A percentile compares a stretch with the other conserved stretches of the same genome.
Evolutionary conservation across 805 yeast species (phyloP).

Genomic region (Priceomyces fermenticarens): DNA sequence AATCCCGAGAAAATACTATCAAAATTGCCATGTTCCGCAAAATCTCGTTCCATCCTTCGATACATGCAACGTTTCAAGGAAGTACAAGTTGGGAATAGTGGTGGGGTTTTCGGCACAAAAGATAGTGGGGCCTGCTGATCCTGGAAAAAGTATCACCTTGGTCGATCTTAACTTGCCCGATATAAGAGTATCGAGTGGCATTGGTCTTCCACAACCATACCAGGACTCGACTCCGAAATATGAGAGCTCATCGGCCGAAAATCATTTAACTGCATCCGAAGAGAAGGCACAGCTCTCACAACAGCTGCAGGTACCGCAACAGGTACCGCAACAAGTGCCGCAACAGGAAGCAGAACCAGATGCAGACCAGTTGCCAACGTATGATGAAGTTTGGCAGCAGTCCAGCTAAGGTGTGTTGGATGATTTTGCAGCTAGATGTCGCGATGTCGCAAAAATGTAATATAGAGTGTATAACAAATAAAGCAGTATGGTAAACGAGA

Average conservation of each 20-base stretch:
- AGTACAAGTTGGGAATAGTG: slow-evolving; percentile 15
- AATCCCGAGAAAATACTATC: slow-evolving; percentile 38
- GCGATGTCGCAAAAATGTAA: too few species aligned
- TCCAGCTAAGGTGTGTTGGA: slow-evolving; percentile 8
- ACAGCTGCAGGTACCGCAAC: too few species aligned
- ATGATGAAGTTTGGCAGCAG: slow-evolving; percentile 35
- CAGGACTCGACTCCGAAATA: not conserved
- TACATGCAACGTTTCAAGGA: slow-evolving; percentile 53
- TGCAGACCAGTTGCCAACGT: slow-evolving; percentile 25
- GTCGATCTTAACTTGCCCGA: slow-evolving; percentile 31
- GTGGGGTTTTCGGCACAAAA: slow-evolving; percentile 26
- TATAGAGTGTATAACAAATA: not conserved
- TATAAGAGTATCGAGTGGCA: slow-evolving; percentile 33
- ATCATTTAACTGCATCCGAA: not conserved
- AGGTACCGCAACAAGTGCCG: too few species aligned
- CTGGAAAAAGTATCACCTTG: slow-evolving; percentile 17
- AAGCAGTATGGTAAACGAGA: not conserved
- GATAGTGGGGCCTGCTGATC: slow-evolving; percentile 18
- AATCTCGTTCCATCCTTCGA: slow-evolving; percentile 51
- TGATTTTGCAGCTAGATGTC: too few species aligned
- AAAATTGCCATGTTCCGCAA: slow-evolving; percentile 45
- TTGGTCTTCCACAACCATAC: slow-evolving; percentile 11
- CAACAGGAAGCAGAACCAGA: not conserved
- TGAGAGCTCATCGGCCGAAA: too few species aligned
- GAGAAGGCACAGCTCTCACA: not conserved